Base-by-base conservation (phyloP, 768 basidiomycete species). In the Hygrophoropsis aurantiaca region DNA sequence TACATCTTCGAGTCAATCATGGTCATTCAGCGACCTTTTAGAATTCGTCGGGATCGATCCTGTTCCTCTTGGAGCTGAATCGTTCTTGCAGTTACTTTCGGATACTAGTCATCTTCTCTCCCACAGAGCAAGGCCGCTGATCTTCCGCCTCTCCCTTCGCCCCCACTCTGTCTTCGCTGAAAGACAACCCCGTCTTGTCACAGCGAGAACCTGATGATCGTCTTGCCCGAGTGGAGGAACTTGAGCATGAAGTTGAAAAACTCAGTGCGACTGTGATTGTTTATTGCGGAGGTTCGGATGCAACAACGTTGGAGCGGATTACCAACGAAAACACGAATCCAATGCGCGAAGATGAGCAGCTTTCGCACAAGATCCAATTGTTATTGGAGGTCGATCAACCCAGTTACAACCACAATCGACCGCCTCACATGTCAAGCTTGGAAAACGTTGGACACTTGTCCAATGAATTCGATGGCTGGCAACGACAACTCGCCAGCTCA, bases 301-400 rank as follows among this genome's bases (percentile, higher is more conserved):
- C 91, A 68, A 84, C 86, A 7, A 61, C 85, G 36, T 64, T 90
- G 30, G 91, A 94, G 68, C 86, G 85, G 64, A 80, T 97, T 52
- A 84, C 84, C 64, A 80, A 74, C 63, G 90, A 95, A 62, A 94
- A 93, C 65, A 75, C 80, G 15, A 76, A 71, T 25, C 81, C 94
- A 49, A 84, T 85, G 64, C 80, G 82, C 47, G 90, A 94, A 67
- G 93, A 94, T 64, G 87, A 90, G 60, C 84, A 92, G 56, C 78
- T 94, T 36, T 85, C 86, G 16, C 90, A 90, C 64, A 93, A 92
- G 76, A 92, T 95, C 56, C 87, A 84, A 46, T 77, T 94, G 39
- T 75, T 95, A 13, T 79, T 95, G 44, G 90, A 93, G 58, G 90
- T 89, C 36, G 90, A 92, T 57, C 87, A 88, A 55, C 80, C 87